Base-by-base conservation (phyloP, 2,329 filamentous ascomycete species). In the Colletotrichum paranaense region DNA sequence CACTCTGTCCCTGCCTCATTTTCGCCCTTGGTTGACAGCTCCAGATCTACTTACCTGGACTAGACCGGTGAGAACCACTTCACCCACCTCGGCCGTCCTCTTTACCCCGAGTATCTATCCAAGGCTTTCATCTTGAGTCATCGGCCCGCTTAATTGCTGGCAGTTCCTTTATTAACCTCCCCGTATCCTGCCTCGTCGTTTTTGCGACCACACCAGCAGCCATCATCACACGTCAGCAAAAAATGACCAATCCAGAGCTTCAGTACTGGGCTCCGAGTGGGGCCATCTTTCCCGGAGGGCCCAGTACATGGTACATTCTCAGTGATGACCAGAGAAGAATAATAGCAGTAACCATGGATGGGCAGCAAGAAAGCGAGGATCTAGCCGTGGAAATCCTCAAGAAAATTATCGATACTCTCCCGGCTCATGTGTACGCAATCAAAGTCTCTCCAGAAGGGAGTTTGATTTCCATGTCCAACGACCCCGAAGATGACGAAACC, bases 261-360 rank as follows among this genome's bases (percentile, higher is more conserved):
- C 7, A 19, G 5, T 46, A 46, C 42, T 46, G 16, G 16, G 42
- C 42, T 46, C 42, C 42, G 8, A 19, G 42, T 7, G 42, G 42
- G 16, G 42, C 42, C 42, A 19, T 46, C 42, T n/a, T 19, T 19
- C 42, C 42, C 16, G 75, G 74, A 32, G 77, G 76, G 8, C 74
- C 77, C 65, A 80, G 78, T 52, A 80, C 77, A 22, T 79, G 77
- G 76, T 55, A 80, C 57, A 70, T 80, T 28, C 59, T 76, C n/a
- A 77, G 79, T 60, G 79, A 75, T 74, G 78, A 81, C 58, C 77
- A 80, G 52, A 74, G 80, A 42, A 78, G 78, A n/a, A 55, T 78
- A 16, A 59, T 81, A 52, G 75, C 79, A 2, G 78, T 81, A 38
- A 80, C 77, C 24, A 79, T 80, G 75, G 79, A 80, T 24, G 77